These are phyloP conservation scores for Skeletonema costatum DNA, from an alignment of 108 stramenopile species.

Conservation along the genomic window DNA sequence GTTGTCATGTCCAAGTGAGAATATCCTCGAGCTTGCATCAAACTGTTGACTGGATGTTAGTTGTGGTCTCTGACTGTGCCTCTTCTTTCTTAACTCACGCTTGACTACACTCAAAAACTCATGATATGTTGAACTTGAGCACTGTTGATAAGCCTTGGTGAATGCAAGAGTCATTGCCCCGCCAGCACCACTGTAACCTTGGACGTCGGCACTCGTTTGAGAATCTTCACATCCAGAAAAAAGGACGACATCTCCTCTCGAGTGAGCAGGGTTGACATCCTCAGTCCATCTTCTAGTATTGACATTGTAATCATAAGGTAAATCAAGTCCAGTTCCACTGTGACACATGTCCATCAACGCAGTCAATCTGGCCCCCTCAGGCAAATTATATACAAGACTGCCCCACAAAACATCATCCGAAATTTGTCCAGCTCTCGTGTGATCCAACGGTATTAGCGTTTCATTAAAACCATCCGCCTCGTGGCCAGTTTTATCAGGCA, in stretches of 20 bases:
- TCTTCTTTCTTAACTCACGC: slow-evolving; percentile 20
- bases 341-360: slow-evolving; percentile 88
- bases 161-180: slow-evolving; percentile 60
- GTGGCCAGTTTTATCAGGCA: slow-evolving; percentile 62
- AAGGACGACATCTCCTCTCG: slow-evolving; percentile 56
- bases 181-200: slow-evolving; percentile 32
- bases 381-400: slow-evolving; percentile 63
- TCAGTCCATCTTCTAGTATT: slow-evolving; percentile 33
- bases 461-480: slow-evolving; percentile 87
- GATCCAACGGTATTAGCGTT: slow-evolving; percentile 85
- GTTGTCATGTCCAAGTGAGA: slow-evolving; percentile 37
- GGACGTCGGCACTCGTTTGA: slow-evolving; percentile 91
- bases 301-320: slow-evolving; percentile 64
- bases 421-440: slow-evolving; percentile 65
- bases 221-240: slow-evolving; percentile 87
- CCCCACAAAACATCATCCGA: slow-evolving; percentile 65
- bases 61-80: slow-evolving; percentile 47
- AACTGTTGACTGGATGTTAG: slow-evolving; percentile 50
- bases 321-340: slow-evolving; percentile 86
- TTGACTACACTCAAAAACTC: slow-evolving; percentile 44
- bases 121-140: slow-evolving; percentile 40
- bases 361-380: slow-evolving; percentile 74
- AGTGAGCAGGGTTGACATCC: slow-evolving; percentile 50
- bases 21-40: slow-evolving; percentile 44
- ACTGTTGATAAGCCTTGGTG: slow-evolving; percentile 33